Base-by-base conservation (phyloP, 768 basidiomycete species). In the Pulveroboletus sp. region DNA sequence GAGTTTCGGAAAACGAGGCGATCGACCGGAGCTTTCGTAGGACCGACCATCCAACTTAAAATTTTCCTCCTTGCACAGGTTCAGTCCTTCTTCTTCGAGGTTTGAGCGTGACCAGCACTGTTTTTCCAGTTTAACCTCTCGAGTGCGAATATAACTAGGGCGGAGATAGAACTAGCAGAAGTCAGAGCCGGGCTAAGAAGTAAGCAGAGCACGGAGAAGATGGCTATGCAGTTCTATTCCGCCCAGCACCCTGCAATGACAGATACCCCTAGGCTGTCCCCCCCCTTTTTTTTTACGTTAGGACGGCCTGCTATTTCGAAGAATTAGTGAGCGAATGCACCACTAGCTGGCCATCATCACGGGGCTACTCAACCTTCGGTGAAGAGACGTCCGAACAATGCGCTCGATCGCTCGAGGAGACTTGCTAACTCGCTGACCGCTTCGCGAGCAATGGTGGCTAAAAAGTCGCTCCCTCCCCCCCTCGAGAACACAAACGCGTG, bases 371-470 rank as follows among this genome's bases (percentile, higher is more conserved):
- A 12, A 12, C 1, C 12, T 32, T 32, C 11, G 12, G 8, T 31
- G 30, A 12, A 32, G 7, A 12, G 21, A 21, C 21, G 7, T 32
- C 4, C 10, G 10, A 32, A 12, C 10, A 10, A 12, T 33, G 32
- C 12, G 32, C 14, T 14, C 32, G 32, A 30, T 26, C 4, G 10
- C 28, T 43, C 10, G 36, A 30, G 33, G 7, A 27, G 12, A 5
- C 12, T 32, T 33, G 14, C 32, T 33, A 28, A 28, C 27, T 1
- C 11, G 15, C 41, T 30, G 6, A 24, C 28, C 37, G n/a, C 43
- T 18, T 33, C n/a, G 8, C 17, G 6, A 15, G 11, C 21, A 21
- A 62, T 62, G 59, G 11, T 12, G 24, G 32, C 48, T 9, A 46
- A 50, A 18, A 43, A 51, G 40, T 17, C 21, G 0, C 14, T 27